phyloP scores from a whole-genome alignment of 2,329 filamentous ascomycete species.

The Nothopassalora personata region DNA sequence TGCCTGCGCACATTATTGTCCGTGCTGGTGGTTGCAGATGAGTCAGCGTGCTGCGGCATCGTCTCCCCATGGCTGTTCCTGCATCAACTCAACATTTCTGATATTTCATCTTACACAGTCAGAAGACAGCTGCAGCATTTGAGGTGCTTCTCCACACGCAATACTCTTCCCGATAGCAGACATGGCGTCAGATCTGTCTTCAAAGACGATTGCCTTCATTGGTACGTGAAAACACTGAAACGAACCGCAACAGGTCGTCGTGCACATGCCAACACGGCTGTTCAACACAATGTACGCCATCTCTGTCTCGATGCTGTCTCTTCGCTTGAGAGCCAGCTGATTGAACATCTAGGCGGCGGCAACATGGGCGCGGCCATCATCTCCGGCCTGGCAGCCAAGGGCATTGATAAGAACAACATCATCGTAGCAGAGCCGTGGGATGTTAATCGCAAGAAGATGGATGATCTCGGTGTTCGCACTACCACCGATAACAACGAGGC shows the following conservation, averaged over 20 bases:
- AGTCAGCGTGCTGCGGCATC: too few species aligned
- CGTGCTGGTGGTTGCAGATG: too few species aligned
- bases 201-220: slow-evolving; percentile 25
- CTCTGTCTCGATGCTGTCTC: background rate
- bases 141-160: too few species aligned
- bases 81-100: too few species aligned
- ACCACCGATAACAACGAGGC: slow-evolving; percentile 24
- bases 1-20: too few species aligned
- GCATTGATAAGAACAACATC: slow-evolving; percentile 22
- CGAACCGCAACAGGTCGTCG: background rate
- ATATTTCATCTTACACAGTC: too few species aligned
- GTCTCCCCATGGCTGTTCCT: too few species aligned
- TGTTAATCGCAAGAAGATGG: slow-evolving; percentile 27
- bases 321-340: too few species aligned
- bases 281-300: background rate
- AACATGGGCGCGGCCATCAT: slow-evolving; percentile 30
- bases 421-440: slow-evolving; percentile 28
- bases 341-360: slow-evolving; percentile 20
- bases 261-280: background rate
- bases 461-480: slow-evolving; percentile 23
- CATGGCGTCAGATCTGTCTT: slow-evolving; percentile 17
- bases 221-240: slow-evolving; percentile 10
- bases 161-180: background rate
- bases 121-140: too few species aligned
- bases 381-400: slow-evolving; percentile 22